Base-by-base conservation (phyloP, 2,329 filamentous ascomycete species). In the Penicillium sp. region DNA sequence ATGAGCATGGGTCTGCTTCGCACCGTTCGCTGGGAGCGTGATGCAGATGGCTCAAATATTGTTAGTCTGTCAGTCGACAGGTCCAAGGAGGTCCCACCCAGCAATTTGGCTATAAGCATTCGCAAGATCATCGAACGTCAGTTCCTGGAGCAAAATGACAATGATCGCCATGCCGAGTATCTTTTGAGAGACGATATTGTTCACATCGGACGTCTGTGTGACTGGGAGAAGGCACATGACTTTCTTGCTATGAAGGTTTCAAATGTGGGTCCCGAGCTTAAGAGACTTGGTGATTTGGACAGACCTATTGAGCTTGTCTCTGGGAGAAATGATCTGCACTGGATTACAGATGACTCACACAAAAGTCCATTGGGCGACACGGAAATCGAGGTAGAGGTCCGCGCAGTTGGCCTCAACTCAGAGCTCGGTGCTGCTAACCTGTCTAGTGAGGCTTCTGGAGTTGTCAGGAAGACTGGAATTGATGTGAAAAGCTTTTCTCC, bases 21-120 rank as follows among this genome's bases (percentile, higher is more conserved):
- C 12, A 56, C 58, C 2, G 44, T 59, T 24, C 55, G 58, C 7
- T 55, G 51, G 53, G 58, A 61, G 40, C 43, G 55, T n/a, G 47
- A 55, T 15, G 31, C 50, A 1, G 57, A 59, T 42, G 52, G 45
- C 18, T 59, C 53, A 4, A 61, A 59, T 20, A 55, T 58, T 0
- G 46, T 57, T 7, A 54, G 39, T 0, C 28, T 61, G 35, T 28
- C 47, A 3, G 32, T 55, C 24, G 39, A 38, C 4, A 35, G 53
- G 13, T n/a, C 18, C 4, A 7, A 31, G 23, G 10, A 20, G 1
- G 10, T 27, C 12, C 10, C 33, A 1, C 1, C 18, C 3, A 13
- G 29, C 32, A 10, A 7, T 20, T 20, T 54, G 20, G 48, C 46
- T 4, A n/a, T 8, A 6, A 31, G 31, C 6, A 37, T 54, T 3